These are phyloP conservation scores for Neckera pumila DNA, from an alignment of 225 moss, liverwort and hornwort genomes.

Conservation along the genomic window DNA sequence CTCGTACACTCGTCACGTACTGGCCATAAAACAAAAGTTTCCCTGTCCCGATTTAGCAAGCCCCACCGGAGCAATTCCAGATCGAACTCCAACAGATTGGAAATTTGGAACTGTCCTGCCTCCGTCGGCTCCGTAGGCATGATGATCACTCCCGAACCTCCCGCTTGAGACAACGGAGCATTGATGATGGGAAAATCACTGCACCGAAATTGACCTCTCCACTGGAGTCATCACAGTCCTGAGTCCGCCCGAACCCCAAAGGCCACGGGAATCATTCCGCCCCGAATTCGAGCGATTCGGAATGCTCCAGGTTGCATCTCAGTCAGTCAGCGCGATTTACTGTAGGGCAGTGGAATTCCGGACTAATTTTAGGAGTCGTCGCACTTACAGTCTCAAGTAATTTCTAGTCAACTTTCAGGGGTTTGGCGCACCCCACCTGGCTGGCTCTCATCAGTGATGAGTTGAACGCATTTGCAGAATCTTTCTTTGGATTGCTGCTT, in stretches of 20 bases:
- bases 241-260: not conserved
- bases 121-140: not conserved
- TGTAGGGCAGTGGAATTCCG: not conserved
- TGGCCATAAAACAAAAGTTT: not conserved
- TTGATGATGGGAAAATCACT: not conserved
- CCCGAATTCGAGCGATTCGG: slow-evolving; percentile 1
- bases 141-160: not conserved
- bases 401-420: not conserved
- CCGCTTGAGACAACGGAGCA: not conserved
- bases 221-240: not conserved
- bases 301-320: not conserved
- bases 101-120: not conserved
- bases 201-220: not conserved
- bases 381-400: not conserved
- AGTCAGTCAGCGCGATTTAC: not conserved
- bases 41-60: not conserved
- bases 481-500: not conserved
- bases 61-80: not conserved
- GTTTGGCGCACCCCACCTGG: not conserved
- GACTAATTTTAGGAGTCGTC: not conserved
- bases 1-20: not conserved
- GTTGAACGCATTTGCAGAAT: not conserved
- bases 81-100: not conserved
- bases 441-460: not conserved
- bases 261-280: not conserved